These are phyloP conservation scores for Mycosphaerella sp. DNA, from an alignment of 2,329 filamentous ascomycete species.

Conservation along the genomic window DNA sequence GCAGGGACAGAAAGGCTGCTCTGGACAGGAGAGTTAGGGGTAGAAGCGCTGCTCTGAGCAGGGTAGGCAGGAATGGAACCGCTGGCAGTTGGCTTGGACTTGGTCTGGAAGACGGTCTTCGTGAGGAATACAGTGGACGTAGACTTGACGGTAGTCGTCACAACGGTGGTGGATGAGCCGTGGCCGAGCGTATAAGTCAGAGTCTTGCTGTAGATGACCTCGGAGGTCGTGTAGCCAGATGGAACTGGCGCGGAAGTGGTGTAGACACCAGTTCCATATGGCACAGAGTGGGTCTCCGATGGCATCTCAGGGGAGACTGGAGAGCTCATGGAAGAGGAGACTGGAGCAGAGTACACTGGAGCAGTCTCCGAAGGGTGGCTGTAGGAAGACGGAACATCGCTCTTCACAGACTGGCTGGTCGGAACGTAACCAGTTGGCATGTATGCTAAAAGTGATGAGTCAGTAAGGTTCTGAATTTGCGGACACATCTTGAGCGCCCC, in stretches of 20 bases:
- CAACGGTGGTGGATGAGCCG: conserved; percentile 30
- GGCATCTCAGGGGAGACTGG: conserved; percentile 8
- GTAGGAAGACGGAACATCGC: conserved; percentile 14
- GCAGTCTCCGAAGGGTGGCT: background rate
- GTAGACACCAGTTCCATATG: conserved; percentile 13
- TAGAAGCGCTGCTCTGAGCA: background rate
- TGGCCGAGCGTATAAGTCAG: conserved; percentile 33
- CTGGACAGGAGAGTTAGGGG: conserved; percentile 4
- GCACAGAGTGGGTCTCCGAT: background rate
- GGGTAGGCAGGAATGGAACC: conserved; percentile 3
- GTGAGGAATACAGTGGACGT: conserved; percentile 32
- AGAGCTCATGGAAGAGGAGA: conserved; percentile 1
- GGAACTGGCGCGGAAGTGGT: conserved; percentile 17
- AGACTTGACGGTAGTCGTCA: conserved; percentile 33
- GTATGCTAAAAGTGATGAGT: no score
- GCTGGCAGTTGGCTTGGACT: conserved; percentile 18
- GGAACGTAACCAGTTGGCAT: conserved; percentile 4
- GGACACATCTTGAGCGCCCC: no score
- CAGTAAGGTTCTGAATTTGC: no score
- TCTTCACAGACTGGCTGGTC: conserved; percentile 18
- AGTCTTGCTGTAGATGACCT: conserved; percentile 28
- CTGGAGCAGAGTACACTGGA: background rate
- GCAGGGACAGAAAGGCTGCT: background rate
- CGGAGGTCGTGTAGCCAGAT: conserved; percentile 21
- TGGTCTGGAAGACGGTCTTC: conserved; percentile 26